These are phyloP conservation scores for Leccinum arenicola DNA, from an alignment of 768 basidiomycete genomes.

Conservation along the genomic window DNA sequence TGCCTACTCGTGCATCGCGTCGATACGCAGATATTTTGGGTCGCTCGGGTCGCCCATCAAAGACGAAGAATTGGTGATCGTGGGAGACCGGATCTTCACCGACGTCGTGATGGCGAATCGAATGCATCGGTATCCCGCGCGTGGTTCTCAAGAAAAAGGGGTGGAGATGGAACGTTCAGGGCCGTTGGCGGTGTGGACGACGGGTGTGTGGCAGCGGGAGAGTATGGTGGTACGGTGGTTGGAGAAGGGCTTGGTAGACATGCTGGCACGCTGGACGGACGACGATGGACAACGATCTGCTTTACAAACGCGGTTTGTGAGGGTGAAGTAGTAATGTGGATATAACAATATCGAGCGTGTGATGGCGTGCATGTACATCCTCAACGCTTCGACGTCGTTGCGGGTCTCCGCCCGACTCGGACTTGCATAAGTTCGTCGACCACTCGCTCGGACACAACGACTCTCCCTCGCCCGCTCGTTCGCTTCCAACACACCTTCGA, in stretches of 20 bases:
- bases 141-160: no score
- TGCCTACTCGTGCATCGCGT: slow-evolving; percentile 66
- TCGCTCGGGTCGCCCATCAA: slow-evolving; percentile 53
- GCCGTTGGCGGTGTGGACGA: slow-evolving; percentile 70
- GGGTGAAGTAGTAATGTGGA: slow-evolving; percentile 1
- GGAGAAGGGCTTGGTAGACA: slow-evolving; percentile 50
- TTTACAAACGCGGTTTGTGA: not conserved
- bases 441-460: no score
- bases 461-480: no score
- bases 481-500: no score
- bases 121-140: slow-evolving; percentile 35
- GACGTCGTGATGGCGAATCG: slow-evolving; percentile 86
- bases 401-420: no score
- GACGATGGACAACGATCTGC: not conserved
- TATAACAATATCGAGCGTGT: no score
- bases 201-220: slow-evolving; percentile 66
- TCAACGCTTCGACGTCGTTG: no score
- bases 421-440: no score
- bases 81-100: slow-evolving; percentile 92
- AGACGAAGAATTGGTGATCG: slow-evolving; percentile 68
- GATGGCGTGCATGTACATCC: no score
- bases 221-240: slow-evolving; percentile 57
- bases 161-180: slow-evolving; percentile 33
- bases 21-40: slow-evolving; percentile 75
- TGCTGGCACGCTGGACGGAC: slow-evolving; percentile 40